Evolutionary conservation across 169 alveolate species (phyloP), one percentile per base, ranked within the genome.

Genomic region (Plasmodium falciparum): DNA sequence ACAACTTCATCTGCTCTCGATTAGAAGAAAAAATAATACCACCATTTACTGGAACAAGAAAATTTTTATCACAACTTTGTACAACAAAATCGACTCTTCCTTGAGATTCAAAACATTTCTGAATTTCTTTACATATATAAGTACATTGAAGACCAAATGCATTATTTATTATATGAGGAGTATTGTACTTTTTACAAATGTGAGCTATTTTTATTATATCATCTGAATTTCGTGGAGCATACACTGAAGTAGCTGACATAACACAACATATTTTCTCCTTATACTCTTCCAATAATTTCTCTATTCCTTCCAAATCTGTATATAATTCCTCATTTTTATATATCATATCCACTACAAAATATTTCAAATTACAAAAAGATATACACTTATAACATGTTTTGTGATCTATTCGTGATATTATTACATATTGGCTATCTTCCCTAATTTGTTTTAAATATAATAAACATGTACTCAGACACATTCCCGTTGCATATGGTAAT

Each of bases 61-160:
- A 85, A 85, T 85, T 85, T 52, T 85, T 85, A 85, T 85, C 92
- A 71, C 92, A 85, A 61, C 92, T 85, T 52, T 85, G 92, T 12
- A 85, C 61, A 20, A 85, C 88, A 63, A 70, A 85, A 63, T 85
- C 92, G 1, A 85, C 65, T 45, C 88, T 45, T 13, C 92, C 92
- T 3, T 85, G 61, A 4, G 45, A 17, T 13, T 85, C 88, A 71
- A 29, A 85, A 26, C 92, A 85, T 11, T 71, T 85, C 12, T 85
- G 92, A 15, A 85, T 85, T 20, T 85, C 83, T 65, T 85, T 85
- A 13, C 92, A 85, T 12, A 85, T 26, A 61, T 59, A 85, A 47
- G 4, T 85, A 59, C 92, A 85, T 56, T 85, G 92, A 47, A 85
- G 72, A 20, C 92, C 92, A 26, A 85, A 85, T 2, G 88, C 86